A percentile compares a stretch with the other conserved stretches of the same genome.
Conservation (phyloP, 2,329 filamentous ascomycete genomes). For the Cercospora janseana region DNA sequence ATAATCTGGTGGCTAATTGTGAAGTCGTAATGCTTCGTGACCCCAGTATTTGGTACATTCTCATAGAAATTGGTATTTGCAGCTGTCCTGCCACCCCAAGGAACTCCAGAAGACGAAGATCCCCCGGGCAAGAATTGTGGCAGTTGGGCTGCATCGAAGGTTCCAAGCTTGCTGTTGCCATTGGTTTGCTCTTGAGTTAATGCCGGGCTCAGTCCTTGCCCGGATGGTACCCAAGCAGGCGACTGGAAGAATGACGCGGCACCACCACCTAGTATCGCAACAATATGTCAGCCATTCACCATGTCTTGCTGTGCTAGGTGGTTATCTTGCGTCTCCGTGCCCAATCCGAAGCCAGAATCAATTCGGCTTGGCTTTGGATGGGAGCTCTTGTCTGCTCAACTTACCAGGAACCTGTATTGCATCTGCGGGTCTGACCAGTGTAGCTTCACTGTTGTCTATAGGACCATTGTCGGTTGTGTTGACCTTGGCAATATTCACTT, state of each 20-base stretch:
- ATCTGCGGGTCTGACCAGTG: not conserved
- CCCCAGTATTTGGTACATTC: constrained; percentile 35
- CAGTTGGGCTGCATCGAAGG: constrained; percentile 27
- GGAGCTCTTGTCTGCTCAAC: no score
- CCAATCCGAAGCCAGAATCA: not conserved
- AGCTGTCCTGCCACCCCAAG: constrained; percentile 32
- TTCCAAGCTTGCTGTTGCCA: constrained; percentile 32
- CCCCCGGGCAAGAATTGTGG: constrained; percentile 27
- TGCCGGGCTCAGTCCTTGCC: constrained; percentile 17
- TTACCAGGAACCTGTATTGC: not conserved
- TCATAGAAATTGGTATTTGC: constrained; percentile 33
- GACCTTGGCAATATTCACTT: not conserved
- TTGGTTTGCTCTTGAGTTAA: constrained; percentile 30
- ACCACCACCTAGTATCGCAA: constrained; percentile 17
- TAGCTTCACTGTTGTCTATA: not conserved
- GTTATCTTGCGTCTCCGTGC: not conserved
- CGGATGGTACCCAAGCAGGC: constrained; percentile 26
- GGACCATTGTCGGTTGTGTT: not conserved
- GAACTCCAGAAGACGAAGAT: constrained; percentile 27
- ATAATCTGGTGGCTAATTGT: constrained; percentile 33
- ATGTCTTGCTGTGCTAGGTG: not conserved
- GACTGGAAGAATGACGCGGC: constrained; percentile 17
- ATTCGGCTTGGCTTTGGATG: not conserved
- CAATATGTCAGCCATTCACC: not conserved
- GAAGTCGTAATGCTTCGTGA: constrained; percentile 38